Base-by-base conservation (phyloP, 2,329 filamentous ascomycete species). In the Cordyceps javanica region DNA sequence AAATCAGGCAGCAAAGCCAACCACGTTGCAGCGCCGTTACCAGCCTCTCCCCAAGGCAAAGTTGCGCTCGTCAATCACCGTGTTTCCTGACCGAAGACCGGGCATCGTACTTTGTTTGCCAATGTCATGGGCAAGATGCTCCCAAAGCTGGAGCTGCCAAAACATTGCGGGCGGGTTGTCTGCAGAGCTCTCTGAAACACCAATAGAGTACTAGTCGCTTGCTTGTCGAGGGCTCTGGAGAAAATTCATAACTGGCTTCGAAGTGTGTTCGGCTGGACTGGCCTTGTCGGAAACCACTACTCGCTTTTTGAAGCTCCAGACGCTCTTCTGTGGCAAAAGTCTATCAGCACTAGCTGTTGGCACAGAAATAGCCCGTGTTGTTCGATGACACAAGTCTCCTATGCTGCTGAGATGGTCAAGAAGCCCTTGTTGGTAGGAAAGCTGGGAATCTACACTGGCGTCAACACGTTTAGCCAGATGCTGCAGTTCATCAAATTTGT, bases 341-440 rank as follows among this genome's bases (percentile, higher is more conserved):
- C 83, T 75, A 60, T 73, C 78, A 51, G 81, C 76, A 46, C 77
- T 80, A 25, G 82, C 69, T n/a, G 78, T 82, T 60, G 81, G 78
- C 11, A 82, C 72, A 13, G 77, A 75, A 16, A 79, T 75, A 57
- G 80, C 77, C 16, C 73, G 73, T 59, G 76, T 73, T 11, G 75
- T 69, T 62, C 75, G 72, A 58, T 78, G 76, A 62, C 76, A 77
- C 62, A 80, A 78, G 8, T 76, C 75, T 7, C 77, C 79, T 2
- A 71, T 64, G 44, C 66, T 69, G 61, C 82, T 80, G 13, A 83
- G 69, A 62, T 77, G 74, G 28, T 77, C 66, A 60, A 82, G 78
- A 57, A 81, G 79, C 13, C 72, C 69, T 53, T 71, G 69, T 57
- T 82, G 77, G 21, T 54, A 58, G 11, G 21, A 42, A 5, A 49